Base-by-base conservation (phyloP, 2,329 filamentous ascomycete species). In the Talaromyces sp. region DNA sequence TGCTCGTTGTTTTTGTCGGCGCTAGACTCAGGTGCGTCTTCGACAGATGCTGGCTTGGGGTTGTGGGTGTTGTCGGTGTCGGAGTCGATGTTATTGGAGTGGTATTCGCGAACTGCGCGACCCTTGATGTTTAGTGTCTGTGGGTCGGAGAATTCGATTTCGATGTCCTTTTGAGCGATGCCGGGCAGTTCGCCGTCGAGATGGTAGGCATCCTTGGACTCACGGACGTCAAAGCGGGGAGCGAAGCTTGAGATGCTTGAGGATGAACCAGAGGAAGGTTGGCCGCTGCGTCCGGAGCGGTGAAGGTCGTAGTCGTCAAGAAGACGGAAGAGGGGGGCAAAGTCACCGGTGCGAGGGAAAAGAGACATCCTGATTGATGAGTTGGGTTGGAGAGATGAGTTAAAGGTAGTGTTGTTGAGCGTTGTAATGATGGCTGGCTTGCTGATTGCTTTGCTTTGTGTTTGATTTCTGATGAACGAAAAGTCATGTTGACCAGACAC, bases 131-230 rank as follows among this genome's bases (percentile, higher is more conserved):
- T 70, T 12, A 80, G 67, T 14, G 76, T 79, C 33, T 76, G 72
- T 21, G 74, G 69, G 62, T 80, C 77, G 44, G 71, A 69, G 65
- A 79, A 79, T 61, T 77, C 75, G 61, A 80, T 76, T 60, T 73
- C 70, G 31, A 80, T 66, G 48, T 78, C 72, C 65, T 77, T 74
- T 66, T 77, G 74, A 40, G 72, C 71, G 59, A 80, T 68, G n/a
- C 77, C 77, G 7, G 77, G 77, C 2, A 80, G 66, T 61, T 80
- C 77, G 37, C 77, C 77, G 60, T 79, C 73, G 9, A 80, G 72
- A 33, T 73, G 58, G 66, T 79, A 80, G 9, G 70, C 67, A 1
- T 75, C 70, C 31, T 73, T 70, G n/a, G 70, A 70, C 67, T 79
- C 77, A 58, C 73, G 72, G 58, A 79, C 72, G 64, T 80, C 77